Conservation (phyloP, 2,329 filamentous ascomycete species). For the Fusarium xyrophilum region DNA sequence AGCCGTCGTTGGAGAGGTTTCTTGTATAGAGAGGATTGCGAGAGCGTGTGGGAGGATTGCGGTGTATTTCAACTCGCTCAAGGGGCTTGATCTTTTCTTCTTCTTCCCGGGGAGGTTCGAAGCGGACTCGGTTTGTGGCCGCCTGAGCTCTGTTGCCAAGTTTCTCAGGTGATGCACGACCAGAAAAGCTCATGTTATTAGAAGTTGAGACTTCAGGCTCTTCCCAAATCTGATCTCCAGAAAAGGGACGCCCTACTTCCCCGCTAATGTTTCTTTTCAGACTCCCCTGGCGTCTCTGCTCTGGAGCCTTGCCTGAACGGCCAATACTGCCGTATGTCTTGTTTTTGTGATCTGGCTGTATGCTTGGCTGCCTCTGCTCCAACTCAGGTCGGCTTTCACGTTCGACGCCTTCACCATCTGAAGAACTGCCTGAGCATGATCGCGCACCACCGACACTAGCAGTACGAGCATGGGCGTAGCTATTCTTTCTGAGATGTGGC, state of each 20-base stretch:
- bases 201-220: slow-evolving; percentile 67
- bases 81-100: slow-evolving; percentile 48
- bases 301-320: slow-evolving; percentile 46
- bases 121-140: slow-evolving; percentile 44
- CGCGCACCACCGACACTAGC: slow-evolving; percentile 60
- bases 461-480: slow-evolving; percentile 71
- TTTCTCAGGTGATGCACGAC: slow-evolving; percentile 45
- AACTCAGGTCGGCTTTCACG: slow-evolving; percentile 43
- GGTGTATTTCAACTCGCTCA: slow-evolving; percentile 75
- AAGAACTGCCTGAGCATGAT: slow-evolving; percentile 61
- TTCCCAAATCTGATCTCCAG: slow-evolving; percentile 85
- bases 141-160: slow-evolving; percentile 46
- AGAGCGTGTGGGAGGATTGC: slow-evolving; percentile 82
- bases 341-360: slow-evolving; percentile 35
- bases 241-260: slow-evolving; percentile 70
- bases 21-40: slow-evolving; percentile 80
- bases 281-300: slow-evolving; percentile 66
- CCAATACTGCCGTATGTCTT: slow-evolving; percentile 54
- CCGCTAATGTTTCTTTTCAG: slow-evolving; percentile 74
- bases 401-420: slow-evolving; percentile 54
- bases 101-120: slow-evolving; percentile 53
- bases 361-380: slow-evolving; percentile 32
- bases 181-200: slow-evolving; percentile 25
- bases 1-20: slow-evolving; percentile 57
- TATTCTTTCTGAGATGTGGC: slow-evolving; percentile 72